Percentiles rank a stretch among this genome's conserved stretches.
Conservation (phyloP, 192 early-diverging fungal genomes). For the Podila horticola region DNA sequence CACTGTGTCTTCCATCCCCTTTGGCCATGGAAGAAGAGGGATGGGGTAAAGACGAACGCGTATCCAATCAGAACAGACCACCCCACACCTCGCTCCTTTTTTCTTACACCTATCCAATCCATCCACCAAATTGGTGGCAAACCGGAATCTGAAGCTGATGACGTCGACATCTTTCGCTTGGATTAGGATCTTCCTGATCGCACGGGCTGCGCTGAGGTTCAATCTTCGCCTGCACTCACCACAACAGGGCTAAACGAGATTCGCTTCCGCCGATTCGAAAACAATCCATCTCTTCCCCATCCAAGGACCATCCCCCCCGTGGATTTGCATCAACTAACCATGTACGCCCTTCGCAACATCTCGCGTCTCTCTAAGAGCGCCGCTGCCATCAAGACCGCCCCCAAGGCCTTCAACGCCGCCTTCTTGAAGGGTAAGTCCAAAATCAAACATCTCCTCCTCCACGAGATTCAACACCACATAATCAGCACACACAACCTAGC, state of each 20-base stretch:
- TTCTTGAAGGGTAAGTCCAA: conserved; percentile 52
- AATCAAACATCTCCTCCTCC: neutral
- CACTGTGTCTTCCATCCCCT: neutral
- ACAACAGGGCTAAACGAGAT: neutral
- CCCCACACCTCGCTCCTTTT: no score
- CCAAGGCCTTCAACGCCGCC: conserved; percentile 56
- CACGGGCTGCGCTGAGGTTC: neutral
- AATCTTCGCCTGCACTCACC: neutral
- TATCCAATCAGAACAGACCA: no score
- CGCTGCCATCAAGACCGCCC: conserved; percentile 52
- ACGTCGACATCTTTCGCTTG: no score
- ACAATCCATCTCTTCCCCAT: conserved; percentile 38
- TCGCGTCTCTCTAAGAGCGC: conserved; percentile 56
- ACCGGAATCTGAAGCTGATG: no score
- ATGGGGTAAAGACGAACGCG: no score
- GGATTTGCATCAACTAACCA: conserved; percentile 33
- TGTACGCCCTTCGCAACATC: conserved; percentile 57
- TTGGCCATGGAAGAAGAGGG: no score
- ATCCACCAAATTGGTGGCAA: no score
- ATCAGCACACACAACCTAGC: no score
- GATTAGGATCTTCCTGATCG: no score
- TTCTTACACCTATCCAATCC: no score
- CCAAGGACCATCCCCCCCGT: conserved; percentile 17
- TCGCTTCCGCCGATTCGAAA: conserved; percentile 17
- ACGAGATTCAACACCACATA: no score